A percentile compares a stretch with the other conserved stretches of the same genome.
phyloP scores from a whole-genome alignment of 2,329 filamentous ascomycete species.

The Aquanectria penicillioides region DNA sequence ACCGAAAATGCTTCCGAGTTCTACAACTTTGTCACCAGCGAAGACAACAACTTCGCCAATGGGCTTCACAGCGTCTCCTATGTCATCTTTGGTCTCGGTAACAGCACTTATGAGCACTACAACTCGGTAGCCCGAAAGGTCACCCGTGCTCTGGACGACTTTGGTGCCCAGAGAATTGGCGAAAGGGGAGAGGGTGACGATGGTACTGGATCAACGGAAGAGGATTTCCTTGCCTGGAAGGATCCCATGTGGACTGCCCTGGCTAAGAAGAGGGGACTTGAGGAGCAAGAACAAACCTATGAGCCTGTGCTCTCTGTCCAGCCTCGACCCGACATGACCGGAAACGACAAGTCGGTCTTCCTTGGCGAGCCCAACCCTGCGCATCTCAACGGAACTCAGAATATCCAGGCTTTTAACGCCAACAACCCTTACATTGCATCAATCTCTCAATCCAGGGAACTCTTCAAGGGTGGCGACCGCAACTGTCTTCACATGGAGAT shows the following conservation, averaged over 20 bases:
- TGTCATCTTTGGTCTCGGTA: slow-evolving; percentile 94
- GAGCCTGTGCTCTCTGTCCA: slow-evolving; percentile 89
- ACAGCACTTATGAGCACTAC: slow-evolving; percentile 99
- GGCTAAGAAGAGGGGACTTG: slow-evolving; percentile 82
- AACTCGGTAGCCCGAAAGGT: slow-evolving; percentile 97
- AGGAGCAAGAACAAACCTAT: slow-evolving; percentile 96
- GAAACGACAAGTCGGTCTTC: slow-evolving; percentile 84
- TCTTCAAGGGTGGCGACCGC: slow-evolving; percentile 88
- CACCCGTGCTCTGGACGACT: slow-evolving; percentile 79
- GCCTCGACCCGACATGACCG: slow-evolving; percentile 76
- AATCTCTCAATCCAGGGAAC: slow-evolving; percentile 87
- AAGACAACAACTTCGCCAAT: slow-evolving; percentile 84
- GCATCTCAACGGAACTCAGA: slow-evolving; percentile 85
- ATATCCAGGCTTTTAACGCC: slow-evolving; percentile 85
- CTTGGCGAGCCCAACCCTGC: slow-evolving; percentile 95
- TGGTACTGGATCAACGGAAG: slow-evolving; percentile 98
- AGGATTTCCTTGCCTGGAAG: slow-evolving; percentile 99
- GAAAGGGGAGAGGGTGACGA: slow-evolving; percentile 95
- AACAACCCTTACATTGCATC: slow-evolving; percentile 99
- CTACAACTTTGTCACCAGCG: slow-evolving; percentile 90
- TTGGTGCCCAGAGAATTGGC: slow-evolving; percentile 86
- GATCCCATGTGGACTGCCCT: slow-evolving; percentile 97
- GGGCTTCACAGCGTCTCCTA: slow-evolving; percentile 86
- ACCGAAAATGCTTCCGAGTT: slow-evolving; percentile 99
- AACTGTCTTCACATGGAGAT: slow-evolving; percentile 98